Percentiles rank a stretch among this genome's conserved stretches.
Evolutionary conservation across 345 rosid species (phyloP).

Genomic region (Combretum micranthum): DNA sequence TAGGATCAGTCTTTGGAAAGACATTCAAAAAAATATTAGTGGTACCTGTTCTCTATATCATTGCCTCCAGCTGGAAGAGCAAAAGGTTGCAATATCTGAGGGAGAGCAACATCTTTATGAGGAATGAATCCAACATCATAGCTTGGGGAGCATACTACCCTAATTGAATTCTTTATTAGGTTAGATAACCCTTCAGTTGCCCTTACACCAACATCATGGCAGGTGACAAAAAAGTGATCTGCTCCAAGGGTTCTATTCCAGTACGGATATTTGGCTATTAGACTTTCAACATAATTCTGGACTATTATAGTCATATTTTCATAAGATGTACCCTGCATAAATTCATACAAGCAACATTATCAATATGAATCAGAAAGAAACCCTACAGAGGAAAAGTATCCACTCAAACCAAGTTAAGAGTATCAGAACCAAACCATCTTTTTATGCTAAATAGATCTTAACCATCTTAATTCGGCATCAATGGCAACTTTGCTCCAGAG

Average conservation of each 20-base stretch:
- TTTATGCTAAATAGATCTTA: too few relatives aligned
- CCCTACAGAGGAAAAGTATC: not conserved
- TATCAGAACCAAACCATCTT: too few relatives aligned
- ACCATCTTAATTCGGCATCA: too few relatives aligned
- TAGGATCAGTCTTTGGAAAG: not conserved
- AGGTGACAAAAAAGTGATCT: conserved; percentile 96
- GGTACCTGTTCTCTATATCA: conserved; percentile 71
- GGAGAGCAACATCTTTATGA: conserved; percentile 94
- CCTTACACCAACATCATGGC: conserved; percentile 94
- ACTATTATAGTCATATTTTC: conserved; percentile 93
- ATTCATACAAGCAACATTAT: not conserved
- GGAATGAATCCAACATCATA: conserved; percentile 93
- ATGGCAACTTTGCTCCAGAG: too few relatives aligned
- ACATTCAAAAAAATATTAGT: not conserved
- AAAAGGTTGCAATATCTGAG: conserved; percentile 92
- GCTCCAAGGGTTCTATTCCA: conserved; percentile 97
- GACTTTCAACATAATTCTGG: conserved; percentile 58
- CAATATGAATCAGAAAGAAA: not conserved
- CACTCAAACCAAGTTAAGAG: not conserved
- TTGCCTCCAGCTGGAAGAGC: conserved; percentile 91
- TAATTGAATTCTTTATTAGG: conserved; percentile 81
- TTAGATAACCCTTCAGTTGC: conserved; percentile 79
- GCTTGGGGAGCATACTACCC: conserved; percentile 95
- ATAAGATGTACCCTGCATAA: conserved; percentile 75
- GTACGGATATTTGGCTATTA: conserved; percentile 69